These are phyloP conservation scores for Eucalyptus cloeziana DNA, from an alignment of 345 rosid species.

Conservation along the genomic window DNA sequence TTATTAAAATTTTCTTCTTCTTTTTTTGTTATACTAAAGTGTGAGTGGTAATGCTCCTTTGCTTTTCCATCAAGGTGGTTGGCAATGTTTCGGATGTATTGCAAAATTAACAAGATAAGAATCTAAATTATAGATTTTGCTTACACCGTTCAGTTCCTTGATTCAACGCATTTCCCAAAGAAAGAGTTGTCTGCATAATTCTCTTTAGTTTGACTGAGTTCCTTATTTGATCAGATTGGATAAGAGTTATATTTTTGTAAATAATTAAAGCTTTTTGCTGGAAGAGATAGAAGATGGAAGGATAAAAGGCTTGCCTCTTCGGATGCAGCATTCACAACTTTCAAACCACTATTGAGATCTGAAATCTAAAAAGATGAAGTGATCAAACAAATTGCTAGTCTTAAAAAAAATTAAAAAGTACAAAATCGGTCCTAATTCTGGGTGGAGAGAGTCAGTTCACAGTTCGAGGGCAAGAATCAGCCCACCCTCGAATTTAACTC, in stretches of 20 bases:
- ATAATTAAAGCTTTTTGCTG: not conserved
- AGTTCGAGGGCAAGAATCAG: not conserved
- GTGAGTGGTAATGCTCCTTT: not conserved
- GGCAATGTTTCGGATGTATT: not conserved
- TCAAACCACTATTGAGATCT: slow-evolving; percentile 59
- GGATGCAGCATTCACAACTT: slow-evolving; percentile 63
- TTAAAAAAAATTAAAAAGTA: no score
- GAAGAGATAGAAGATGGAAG: not conserved
- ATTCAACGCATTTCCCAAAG: slow-evolving; percentile 84
- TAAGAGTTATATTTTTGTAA: not conserved
- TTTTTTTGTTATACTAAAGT: not conserved
- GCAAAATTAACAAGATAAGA: not conserved
- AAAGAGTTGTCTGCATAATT: slow-evolving; percentile 86
- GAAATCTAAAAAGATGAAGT: slow-evolving; percentile 33
- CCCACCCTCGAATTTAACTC: not conserved
- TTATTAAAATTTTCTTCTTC: not conserved
- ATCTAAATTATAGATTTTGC: slow-evolving; percentile 15
- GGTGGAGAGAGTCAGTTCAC: not conserved
- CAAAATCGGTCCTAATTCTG: not conserved
- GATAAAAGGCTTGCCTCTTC: slow-evolving; percentile 47
- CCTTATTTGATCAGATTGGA: slow-evolving; percentile 26
- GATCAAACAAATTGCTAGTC: not conserved
- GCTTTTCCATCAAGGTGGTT: not conserved
- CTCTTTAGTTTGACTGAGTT: slow-evolving; percentile 41
- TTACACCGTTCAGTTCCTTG: slow-evolving; percentile 95